Evolutionary conservation across 2,329 filamentous ascomycete species (phyloP).

Genomic region (Scedosporium dehoogii): DNA sequence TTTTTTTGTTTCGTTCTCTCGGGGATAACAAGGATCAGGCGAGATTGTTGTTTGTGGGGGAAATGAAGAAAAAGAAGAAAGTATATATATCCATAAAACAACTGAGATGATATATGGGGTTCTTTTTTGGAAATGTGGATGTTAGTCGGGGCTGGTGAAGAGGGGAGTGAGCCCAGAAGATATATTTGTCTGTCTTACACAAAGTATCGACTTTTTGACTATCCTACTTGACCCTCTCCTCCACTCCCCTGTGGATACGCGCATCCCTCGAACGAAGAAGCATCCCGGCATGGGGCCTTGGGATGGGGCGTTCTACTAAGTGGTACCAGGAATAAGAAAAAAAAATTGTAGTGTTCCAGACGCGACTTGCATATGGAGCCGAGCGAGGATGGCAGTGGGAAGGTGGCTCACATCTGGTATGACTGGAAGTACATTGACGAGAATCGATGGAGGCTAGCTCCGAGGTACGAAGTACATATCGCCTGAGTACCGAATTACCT

Average conservation of each 20-base stretch:
- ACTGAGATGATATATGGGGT: not conserved
- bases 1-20: not conserved
- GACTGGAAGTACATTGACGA: too few relatives aligned
- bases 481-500: too few relatives aligned
- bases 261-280: not conserved
- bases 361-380: not conserved
- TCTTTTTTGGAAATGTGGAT: not conserved
- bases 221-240: not conserved
- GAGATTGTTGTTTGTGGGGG: not conserved
- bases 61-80: slow-evolving; percentile 1
- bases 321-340: not conserved
- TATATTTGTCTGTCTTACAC: not conserved
- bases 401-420: not conserved
- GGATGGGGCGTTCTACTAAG: not conserved
- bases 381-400: not conserved
- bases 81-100: not conserved
- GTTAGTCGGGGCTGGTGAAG: not conserved
- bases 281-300: not conserved
- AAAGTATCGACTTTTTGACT: not conserved
- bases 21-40: not conserved
- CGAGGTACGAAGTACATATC: too few relatives aligned
- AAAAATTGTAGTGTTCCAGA: not conserved
- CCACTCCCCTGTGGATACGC: not conserved
- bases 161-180: not conserved
- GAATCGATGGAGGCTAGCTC: too few relatives aligned